phyloP scores from a whole-genome alignment of 441 rosid genomes.

The Arabidopsis hybrid region DNA sequence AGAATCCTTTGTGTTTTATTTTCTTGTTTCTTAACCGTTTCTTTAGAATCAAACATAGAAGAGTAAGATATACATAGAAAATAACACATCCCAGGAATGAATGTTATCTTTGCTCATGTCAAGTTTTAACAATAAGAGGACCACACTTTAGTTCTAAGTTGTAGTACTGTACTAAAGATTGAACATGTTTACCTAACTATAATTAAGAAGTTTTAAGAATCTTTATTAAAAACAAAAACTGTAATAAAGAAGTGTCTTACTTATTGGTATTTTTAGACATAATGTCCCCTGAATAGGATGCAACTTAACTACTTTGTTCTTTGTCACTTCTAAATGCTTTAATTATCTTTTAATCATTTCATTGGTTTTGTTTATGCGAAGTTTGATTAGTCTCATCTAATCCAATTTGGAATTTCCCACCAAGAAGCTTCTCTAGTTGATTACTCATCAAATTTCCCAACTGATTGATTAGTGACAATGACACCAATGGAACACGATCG shows the following conservation, averaged over 20 bases:
- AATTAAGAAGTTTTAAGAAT: background rate
- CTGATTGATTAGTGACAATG: background rate
- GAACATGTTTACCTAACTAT: constrained; percentile 27
- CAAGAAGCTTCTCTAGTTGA: constrained; percentile 13
- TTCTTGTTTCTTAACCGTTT: no score
- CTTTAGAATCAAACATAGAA: no score
- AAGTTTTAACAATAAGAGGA: no score
- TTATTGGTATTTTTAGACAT: constrained; percentile 8
- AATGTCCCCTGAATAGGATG: constrained; percentile 22
- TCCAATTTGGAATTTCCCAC: constrained; percentile 6
- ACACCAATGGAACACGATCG: background rate
- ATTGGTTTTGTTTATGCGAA: background rate
- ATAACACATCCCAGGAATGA: no score
- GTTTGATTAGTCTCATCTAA: background rate
- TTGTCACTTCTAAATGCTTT: constrained; percentile 12
- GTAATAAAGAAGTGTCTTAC: background rate
- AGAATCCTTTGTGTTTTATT: background rate
- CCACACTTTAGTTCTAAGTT: background rate
- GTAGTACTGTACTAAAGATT: background rate
- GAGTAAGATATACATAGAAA: no score
- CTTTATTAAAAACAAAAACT: no score
- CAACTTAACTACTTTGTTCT: constrained; percentile 20
- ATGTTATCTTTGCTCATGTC: no score
- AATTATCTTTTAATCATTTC: constrained; percentile 13
- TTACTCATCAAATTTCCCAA: background rate